Evolutionary conservation across 1,284 basidiomycete genomes (phyloP).

Genomic region (Puccinia horiana): DNA sequence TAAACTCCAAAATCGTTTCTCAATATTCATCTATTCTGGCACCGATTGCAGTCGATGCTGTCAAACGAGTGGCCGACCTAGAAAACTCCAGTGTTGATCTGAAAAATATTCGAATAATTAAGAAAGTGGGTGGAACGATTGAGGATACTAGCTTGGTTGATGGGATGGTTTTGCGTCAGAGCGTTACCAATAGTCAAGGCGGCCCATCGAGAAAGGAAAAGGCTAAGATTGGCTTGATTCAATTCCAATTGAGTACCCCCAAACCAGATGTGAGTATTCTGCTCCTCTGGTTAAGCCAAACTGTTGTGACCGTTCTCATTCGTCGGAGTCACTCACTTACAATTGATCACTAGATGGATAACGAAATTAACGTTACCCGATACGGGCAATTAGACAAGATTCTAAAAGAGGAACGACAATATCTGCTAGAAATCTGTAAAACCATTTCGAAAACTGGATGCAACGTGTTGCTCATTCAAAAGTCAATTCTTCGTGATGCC

Average conservation of each 20-base stretch:
- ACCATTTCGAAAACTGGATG: slow-evolving; percentile 99
- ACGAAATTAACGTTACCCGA: slow-evolving; percentile 98
- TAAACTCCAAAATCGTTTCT: slow-evolving; percentile 99
- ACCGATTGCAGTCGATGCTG: slow-evolving; percentile 95
- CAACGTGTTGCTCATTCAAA: slow-evolving; percentile 97
- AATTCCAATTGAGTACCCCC: slow-evolving; percentile 96
- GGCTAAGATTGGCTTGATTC: slow-evolving; percentile 96
- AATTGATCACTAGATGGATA: slow-evolving; percentile 79
- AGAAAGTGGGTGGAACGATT: slow-evolving; percentile 98
- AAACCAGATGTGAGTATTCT: slow-evolving; percentile 82
- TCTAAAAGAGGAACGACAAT: slow-evolving; percentile 97
- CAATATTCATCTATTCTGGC: slow-evolving; percentile 97
- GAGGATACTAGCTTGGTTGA: slow-evolving; percentile 98
- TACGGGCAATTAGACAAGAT: slow-evolving; percentile 99
- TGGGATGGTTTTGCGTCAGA: slow-evolving; percentile 94
- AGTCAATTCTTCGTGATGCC: slow-evolving; percentile 97
- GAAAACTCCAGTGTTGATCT: slow-evolving; percentile 88
- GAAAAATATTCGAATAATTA: slow-evolving; percentile 91
- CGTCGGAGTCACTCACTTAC: not conserved
- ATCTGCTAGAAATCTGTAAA: slow-evolving; percentile 97
- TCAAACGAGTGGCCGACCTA: slow-evolving; percentile 78
- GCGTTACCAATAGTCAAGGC: slow-evolving; percentile 82
- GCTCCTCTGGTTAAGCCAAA: not conserved
- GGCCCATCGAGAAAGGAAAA: slow-evolving; percentile 96
- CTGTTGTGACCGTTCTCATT: not conserved